Evolutionary conservation across 1,284 basidiomycete genomes (phyloP), one percentile per base, ranked within the genome.

Genomic region (Chondrostereum purpureum): DNA sequence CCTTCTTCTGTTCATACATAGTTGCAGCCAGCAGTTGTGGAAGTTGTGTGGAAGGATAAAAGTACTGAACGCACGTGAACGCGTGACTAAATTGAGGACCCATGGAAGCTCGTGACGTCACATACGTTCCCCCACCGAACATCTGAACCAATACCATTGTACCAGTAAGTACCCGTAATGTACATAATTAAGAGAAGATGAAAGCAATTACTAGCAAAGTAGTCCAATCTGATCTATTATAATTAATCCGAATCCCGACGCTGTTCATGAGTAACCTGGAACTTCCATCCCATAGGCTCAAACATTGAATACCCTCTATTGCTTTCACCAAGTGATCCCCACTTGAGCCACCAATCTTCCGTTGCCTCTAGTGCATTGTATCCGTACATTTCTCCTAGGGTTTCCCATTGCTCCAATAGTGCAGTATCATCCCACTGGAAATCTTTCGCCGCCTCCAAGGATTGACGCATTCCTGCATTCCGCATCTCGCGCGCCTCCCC

Each of bases 331-430:
- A 69, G 42, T 4, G 54, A 37, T 4, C 68, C 68, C 68, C 70
- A 71, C 47, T 67, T 63, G n/a, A 64, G 53, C 70, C 70, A 72
- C 72, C 72, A 72, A 48, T 66, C 66, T 44, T 73, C 71, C 0
- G 69, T 69, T 10, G 64, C 71, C 48, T 70, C 71, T 36, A 58
- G 52, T 1, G 67, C 71, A 49, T 70, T 63, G 47, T 72, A 73
- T 23, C 63, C 66, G 54, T 74, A 73, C 23, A 69, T 60, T 24
- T 61, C 65, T 12, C 61, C 60, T 21, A 72, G 66, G 43, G 67
- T 63, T 14, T 67, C 66, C 69, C 68, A 71, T 43, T 73, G 65
- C 14, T 57, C 58, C 49, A 58, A 53, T 42, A 67, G 53, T 44
- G 55, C 55, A 5, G 53, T 57, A 19, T 68, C 64, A 38, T 55